phyloP scores from a whole-genome alignment of 2,329 filamentous ascomycete genomes.

The Pseudogymnoascus sp. region DNA sequence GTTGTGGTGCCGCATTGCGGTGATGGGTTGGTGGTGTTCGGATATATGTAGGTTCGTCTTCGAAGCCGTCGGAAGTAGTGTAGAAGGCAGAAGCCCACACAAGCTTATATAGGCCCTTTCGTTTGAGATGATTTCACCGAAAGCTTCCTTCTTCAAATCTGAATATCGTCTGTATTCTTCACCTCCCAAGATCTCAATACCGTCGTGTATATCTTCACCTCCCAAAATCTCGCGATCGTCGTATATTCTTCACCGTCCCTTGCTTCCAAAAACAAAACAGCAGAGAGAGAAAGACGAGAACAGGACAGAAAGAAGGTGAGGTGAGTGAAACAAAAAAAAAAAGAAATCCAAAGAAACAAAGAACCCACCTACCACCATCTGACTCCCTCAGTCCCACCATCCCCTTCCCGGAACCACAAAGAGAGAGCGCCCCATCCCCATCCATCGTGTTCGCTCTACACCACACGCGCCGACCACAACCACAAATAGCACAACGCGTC shows the following conservation, averaged over 20 bases:
- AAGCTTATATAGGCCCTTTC: background rate
- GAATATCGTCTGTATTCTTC: background rate
- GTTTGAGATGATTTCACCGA: background rate
- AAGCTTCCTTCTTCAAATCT: background rate
- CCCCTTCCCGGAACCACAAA: background rate
- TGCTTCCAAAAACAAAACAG: background rate
- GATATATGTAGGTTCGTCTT: background rate
- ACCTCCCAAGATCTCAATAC: background rate
- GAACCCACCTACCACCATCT: background rate
- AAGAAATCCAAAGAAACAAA: background rate
- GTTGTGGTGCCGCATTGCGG: background rate
- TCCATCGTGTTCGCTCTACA: background rate
- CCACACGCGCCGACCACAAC: background rate
- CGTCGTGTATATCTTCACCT: background rate
- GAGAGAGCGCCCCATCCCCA: background rate
- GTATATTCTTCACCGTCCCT: background rate
- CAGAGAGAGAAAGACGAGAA: background rate
- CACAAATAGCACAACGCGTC: background rate
- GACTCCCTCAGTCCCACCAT: background rate
- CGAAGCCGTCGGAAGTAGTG: background rate
- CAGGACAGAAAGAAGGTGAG: slow-evolving; percentile 20
- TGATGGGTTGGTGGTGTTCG: background rate
- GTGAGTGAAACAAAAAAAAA: background rate
- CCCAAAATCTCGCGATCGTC: background rate
- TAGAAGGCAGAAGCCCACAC: background rate